These are phyloP conservation scores for Phytopythium cucurbitacearum DNA, from an alignment of 352 stramenopile species.

Conservation along the genomic window DNA sequence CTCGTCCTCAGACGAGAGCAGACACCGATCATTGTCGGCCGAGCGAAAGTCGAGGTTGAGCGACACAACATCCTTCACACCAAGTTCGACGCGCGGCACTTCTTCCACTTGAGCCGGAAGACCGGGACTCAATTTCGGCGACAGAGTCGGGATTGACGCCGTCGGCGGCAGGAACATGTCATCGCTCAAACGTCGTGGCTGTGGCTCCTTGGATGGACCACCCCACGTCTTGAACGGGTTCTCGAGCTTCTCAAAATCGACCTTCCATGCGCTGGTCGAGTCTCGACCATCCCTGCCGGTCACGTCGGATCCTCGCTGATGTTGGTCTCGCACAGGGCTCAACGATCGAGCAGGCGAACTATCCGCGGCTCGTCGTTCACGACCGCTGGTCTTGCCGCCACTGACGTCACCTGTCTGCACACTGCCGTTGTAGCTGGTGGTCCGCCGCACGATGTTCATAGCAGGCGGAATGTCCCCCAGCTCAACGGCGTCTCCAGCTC, in stretches of 20 bases:
- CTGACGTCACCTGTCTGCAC: not conserved
- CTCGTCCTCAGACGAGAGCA: slow-evolving; percentile 56
- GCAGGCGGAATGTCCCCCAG: slow-evolving; percentile 31
- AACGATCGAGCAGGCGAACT: slow-evolving; percentile 14
- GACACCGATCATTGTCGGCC: slow-evolving; percentile 26
- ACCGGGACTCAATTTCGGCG: slow-evolving; percentile 2
- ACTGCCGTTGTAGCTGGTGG: slow-evolving; percentile 62
- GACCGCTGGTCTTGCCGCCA: not conserved
- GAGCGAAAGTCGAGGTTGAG: slow-evolving; percentile 43
- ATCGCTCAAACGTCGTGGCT: slow-evolving; percentile 34
- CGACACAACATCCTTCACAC: slow-evolving; percentile 40
- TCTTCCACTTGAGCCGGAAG: not conserved
- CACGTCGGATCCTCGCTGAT: not conserved
- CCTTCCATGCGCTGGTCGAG: slow-evolving; percentile 33
- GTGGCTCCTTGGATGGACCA: slow-evolving; percentile 32
- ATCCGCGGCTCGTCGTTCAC: too few species aligned
- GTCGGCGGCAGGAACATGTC: slow-evolving; percentile 50
- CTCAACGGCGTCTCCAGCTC: slow-evolving; percentile 17
- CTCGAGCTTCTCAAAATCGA: slow-evolving; percentile 67
- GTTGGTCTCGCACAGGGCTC: slow-evolving; percentile 11
- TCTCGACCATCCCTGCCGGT: too few species aligned
- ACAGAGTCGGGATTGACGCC: slow-evolving; percentile 19
- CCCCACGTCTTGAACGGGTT: slow-evolving; percentile 80
- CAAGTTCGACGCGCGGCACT: slow-evolving; percentile 19
- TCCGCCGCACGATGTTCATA: slow-evolving; percentile 48